Conservation (phyloP, 208 protist genomes). For the Crithidia fasciculata region DNA sequence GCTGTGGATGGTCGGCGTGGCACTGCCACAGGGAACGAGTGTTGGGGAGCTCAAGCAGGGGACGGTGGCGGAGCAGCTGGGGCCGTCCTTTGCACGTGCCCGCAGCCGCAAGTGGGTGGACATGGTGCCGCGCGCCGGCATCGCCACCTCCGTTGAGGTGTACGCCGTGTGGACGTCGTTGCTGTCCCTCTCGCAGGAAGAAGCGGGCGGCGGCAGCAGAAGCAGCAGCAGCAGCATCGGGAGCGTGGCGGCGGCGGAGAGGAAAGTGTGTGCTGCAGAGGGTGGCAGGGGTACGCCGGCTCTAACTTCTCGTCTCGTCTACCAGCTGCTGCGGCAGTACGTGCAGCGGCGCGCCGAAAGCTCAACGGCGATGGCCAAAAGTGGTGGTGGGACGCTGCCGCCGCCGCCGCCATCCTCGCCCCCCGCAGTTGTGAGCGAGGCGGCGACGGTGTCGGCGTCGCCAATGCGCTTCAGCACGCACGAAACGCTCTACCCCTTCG, state of each 20-base stretch:
- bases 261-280: background rate
- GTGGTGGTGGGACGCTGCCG: background rate
- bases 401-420: background rate
- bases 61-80: background rate
- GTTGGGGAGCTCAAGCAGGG: background rate
- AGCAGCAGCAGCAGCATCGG: background rate
- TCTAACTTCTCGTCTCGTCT: conserved; percentile 11
- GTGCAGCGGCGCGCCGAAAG: conserved; percentile 20
- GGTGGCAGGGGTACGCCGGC: background rate
- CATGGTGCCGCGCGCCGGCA: conserved; percentile 28
- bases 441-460: background rate
- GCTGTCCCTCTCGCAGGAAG: background rate
- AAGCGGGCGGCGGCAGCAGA: background rate
- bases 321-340: conserved; percentile 26
- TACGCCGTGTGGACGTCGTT: conserved; percentile 31
- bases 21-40: conserved; percentile 1
- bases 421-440: background rate
- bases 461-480: conserved; percentile 35
- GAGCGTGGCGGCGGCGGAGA: background rate
- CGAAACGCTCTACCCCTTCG: conserved; percentile 34
- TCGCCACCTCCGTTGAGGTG: conserved; percentile 20
- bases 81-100: background rate
- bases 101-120: conserved; percentile 32
- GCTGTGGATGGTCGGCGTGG: conserved; percentile 34
- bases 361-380: conserved; percentile 11